Evolutionary conservation across 495 filamentous ascomycete genomes (phyloP).

Genomic region (Podospora fimiseda): DNA sequence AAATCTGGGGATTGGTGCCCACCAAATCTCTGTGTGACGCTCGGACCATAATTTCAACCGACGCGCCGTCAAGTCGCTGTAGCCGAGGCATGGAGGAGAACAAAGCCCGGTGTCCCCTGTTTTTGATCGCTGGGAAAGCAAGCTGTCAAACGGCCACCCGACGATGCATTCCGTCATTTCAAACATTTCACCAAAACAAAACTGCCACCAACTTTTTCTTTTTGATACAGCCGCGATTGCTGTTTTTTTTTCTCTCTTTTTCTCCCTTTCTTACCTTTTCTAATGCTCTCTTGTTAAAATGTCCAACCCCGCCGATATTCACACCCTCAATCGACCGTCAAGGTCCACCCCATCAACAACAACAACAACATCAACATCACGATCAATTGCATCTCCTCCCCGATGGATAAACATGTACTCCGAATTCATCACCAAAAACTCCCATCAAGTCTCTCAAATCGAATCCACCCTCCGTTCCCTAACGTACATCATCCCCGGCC

Average conservation of each 20-base stretch:
- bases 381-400: slow-evolving; percentile 47
- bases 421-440: slow-evolving; percentile 90
- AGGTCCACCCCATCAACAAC: not conserved
- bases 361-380: slow-evolving; percentile 1
- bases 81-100: slow-evolving; percentile 12
- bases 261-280: not conserved
- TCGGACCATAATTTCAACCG: not conserved
- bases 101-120: too few species aligned
- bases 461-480: slow-evolving; percentile 86
- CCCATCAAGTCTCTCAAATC: slow-evolving; percentile 83
- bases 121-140: not conserved
- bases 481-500: slow-evolving; percentile 92
- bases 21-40: not conserved
- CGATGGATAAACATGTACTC: slow-evolving; percentile 76
- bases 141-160: not conserved
- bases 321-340: not conserved
- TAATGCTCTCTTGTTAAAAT: not conserved
- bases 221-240: not conserved
- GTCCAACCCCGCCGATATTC: slow-evolving; percentile 13
- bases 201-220: not conserved
- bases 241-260: not conserved
- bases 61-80: not conserved
- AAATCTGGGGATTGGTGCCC: not conserved
- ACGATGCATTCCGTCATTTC: slow-evolving; percentile 1
- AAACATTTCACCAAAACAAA: not conserved